Conservation (phyloP, 2,329 filamentous ascomycete genomes). For the Penicillium sp. region DNA sequence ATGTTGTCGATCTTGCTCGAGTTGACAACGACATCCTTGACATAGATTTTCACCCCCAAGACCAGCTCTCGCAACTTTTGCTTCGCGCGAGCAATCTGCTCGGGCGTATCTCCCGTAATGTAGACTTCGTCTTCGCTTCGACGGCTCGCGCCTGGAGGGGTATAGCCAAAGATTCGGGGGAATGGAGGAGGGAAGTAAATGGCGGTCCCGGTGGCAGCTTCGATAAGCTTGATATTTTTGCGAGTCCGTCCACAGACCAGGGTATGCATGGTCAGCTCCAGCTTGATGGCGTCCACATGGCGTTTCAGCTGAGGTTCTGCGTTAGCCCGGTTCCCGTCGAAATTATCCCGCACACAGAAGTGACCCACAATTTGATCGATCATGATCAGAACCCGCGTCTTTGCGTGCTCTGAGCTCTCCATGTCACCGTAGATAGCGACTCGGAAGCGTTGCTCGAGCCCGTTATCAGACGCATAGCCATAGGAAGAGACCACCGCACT, state of each 20-base stretch:
- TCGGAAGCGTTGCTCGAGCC: constrained; percentile 85
- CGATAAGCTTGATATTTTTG: constrained; percentile 97
- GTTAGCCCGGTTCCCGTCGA: constrained; percentile 7
- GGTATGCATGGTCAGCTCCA: constrained; percentile 88
- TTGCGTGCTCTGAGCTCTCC: constrained; percentile 94
- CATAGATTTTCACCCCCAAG: constrained; percentile 77
- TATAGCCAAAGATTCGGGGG: constrained; percentile 88
- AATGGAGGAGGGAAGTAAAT: constrained; percentile 98
- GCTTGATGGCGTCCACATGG: constrained; percentile 75
- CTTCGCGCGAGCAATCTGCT: constrained; percentile 87
- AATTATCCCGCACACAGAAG: constrained; percentile 21
- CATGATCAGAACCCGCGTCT: constrained; percentile 93
- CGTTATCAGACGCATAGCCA: constrained; percentile 77
- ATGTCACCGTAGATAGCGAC: constrained; percentile 95
- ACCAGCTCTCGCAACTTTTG: constrained; percentile 88
- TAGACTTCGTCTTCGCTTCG: constrained; percentile 90
- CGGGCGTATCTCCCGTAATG: constrained; percentile 86
- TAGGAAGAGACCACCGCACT: constrained; percentile 75
- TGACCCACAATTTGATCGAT: constrained; percentile 84
- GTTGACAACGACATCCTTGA: constrained; percentile 91
- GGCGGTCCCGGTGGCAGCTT: constrained; percentile 91
- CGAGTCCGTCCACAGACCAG: constrained; percentile 90
- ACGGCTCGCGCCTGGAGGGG: constrained; percentile 77
- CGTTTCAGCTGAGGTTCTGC: constrained; percentile 56
- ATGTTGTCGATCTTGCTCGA: constrained; percentile 95